Percentiles rank a stretch among this genome's conserved stretches.
phyloP scores from a whole-genome alignment of 345 rosid genomes.

The Hibiscus tridactylites region DNA sequence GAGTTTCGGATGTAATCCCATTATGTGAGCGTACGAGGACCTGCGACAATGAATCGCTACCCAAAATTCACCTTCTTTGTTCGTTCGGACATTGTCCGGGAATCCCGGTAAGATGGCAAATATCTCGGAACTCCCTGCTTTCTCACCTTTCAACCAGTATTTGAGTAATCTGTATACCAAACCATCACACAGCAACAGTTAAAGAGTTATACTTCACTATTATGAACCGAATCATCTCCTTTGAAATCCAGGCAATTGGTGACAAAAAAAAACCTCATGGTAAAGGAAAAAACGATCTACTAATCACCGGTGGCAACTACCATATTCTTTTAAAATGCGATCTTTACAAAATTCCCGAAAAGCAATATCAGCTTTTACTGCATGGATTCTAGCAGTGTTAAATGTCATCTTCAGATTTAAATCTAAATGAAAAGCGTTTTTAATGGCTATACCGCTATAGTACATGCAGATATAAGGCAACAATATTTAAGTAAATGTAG shows the following conservation, averaged over 20 bases:
- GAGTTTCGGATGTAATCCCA: conserved; percentile 35
- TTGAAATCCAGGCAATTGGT: neutral
- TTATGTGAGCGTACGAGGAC: conserved; percentile 27
- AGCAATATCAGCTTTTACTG: neutral
- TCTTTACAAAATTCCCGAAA: too few species aligned
- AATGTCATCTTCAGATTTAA: neutral
- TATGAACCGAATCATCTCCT: neutral
- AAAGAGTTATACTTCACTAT: neutral
- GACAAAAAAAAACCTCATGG: neutral
- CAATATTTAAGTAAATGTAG: neutral
- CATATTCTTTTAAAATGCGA: too few species aligned
- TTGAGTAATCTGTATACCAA: conserved; percentile 45
- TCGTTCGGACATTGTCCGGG: conserved; percentile 76
- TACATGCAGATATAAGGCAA: neutral
- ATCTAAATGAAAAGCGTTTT: neutral
- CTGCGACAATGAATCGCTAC: conserved; percentile 66
- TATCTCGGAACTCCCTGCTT: conserved; percentile 71
- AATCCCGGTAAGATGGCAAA: conserved; percentile 66
- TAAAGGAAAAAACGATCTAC: neutral
- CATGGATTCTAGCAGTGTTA: neutral
- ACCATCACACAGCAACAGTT: neutral
- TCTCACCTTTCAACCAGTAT: conserved; percentile 88
- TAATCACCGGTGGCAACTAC: too few species aligned
- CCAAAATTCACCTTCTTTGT: conserved; percentile 83
- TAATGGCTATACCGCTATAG: neutral